Conservation (phyloP, 2,329 filamentous ascomycete species). For the Nigrospora sphaerica region DNA sequence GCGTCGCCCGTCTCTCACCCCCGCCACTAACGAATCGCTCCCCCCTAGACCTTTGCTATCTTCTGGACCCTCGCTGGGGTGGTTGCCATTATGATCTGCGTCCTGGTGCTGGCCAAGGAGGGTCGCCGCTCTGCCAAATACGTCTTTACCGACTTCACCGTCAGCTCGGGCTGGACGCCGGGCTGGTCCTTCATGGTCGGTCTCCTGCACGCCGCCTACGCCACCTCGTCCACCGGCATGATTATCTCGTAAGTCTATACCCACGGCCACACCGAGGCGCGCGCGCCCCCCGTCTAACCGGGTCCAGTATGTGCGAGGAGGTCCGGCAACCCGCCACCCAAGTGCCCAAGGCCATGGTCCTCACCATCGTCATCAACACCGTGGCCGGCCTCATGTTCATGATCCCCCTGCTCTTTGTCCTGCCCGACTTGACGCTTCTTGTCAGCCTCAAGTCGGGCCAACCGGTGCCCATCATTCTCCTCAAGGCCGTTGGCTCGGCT, state of each 20-base stretch:
- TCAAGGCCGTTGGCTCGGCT: conserved; percentile 50
- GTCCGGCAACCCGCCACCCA: conserved; percentile 58
- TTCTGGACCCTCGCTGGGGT: conserved; percentile 70
- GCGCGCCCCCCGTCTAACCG: too few species aligned
- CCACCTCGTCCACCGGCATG: conserved; percentile 72
- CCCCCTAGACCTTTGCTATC: conserved; percentile 57
- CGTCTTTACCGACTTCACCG: conserved; percentile 63
- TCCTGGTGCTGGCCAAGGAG: conserved; percentile 60
- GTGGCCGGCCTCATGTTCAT: conserved; percentile 61
- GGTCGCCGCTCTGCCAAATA: conserved; percentile 56
- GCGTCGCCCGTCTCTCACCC: not conserved
- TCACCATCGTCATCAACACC: conserved; percentile 60
- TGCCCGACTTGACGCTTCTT: conserved; percentile 54
- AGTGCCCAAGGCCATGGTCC: conserved; percentile 67
- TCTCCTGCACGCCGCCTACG: conserved; percentile 65
- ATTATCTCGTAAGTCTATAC: conserved; percentile 58
- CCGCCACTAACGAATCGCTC: not conserved
- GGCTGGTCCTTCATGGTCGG: conserved; percentile 72
- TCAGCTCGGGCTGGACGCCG: conserved; percentile 59
- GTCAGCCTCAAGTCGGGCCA: conserved; percentile 48
- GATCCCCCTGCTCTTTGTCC: conserved; percentile 61
- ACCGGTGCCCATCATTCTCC: conserved; percentile 59
- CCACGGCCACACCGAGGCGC: too few species aligned
- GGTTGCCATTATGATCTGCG: conserved; percentile 54
- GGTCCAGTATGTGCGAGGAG: conserved; percentile 63